Evolutionary conservation across 2,329 filamentous ascomycete genomes (phyloP), one percentile per base, ranked within the genome.

Genomic region (Rachicladosporium sp.): DNA sequence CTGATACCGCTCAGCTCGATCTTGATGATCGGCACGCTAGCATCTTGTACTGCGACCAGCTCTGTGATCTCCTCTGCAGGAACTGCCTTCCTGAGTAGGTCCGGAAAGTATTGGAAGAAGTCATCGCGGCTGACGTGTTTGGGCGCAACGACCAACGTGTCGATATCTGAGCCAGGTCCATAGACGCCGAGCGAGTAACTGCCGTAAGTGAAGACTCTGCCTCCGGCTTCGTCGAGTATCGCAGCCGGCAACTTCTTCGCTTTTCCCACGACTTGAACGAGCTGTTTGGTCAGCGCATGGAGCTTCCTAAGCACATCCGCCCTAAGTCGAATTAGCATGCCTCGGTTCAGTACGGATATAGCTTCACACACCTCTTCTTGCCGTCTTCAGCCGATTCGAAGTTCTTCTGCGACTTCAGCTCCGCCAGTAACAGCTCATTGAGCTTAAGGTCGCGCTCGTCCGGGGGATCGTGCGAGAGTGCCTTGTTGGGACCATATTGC

Each of bases 11-110:
- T 78, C 50, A 93, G 85, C 58, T 93, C 85, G 54, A 96, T 84
- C 60, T 95, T 96, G 68, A 98, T 96, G 58, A 98, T 93, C 35
- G 91, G 91, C 6, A 96, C 89, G 55, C 85, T 93, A 3, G 89
- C 86, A 54, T 93, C 89, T 35, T 80, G 80, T 30, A 98, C 91
- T 0, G 82, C 76, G 2, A 84, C 80, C 53, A 95, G 70, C 57
- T 93, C 85, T 44, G 82, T 81, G 51, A 96, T 85, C 43, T 87
- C 73, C n/a, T 79, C 82, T 30, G 76, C 67, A 6, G 82, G 76
- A 1, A 84, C 78, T 74, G 91, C 80, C 49, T 80, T 71, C 50
- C 80, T 67, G 36, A 98, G 74, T 35, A 93, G 66, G 12, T 75
- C 69, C n/a, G 88, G 88, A 51, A 95, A 95, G 52, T 82, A 70